Evolutionary conservation across 257 asterid species (phyloP).

Genomic region (Echium plantagineum): DNA sequence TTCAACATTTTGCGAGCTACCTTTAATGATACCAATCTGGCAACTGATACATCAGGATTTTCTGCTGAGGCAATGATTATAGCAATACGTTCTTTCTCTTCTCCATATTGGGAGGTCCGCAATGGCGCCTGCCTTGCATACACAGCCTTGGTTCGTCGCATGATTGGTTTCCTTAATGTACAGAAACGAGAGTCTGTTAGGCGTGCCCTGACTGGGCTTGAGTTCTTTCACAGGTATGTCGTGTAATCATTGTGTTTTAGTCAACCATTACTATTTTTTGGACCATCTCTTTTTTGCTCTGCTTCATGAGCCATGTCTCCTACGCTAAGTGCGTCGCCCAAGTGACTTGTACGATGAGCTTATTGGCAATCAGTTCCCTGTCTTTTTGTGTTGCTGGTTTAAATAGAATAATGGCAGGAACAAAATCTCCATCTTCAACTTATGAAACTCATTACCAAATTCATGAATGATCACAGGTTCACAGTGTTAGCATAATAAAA

Average conservation of each 20-base stretch:
- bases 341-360: too few species aligned
- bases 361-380: too few species aligned
- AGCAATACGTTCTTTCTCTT: conserved; percentile 78
- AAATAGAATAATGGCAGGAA: too few species aligned
- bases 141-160: conserved; percentile 92
- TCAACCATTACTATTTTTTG: conserved; percentile 1
- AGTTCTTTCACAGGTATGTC: conserved; percentile 81
- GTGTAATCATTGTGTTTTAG: conserved; percentile 3
- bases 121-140: conserved; percentile 96
- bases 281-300: too few species aligned
- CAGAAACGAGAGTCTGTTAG: conserved; percentile 88
- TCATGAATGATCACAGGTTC: too few species aligned
- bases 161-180: conserved; percentile 89
- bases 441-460: too few species aligned
- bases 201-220: conserved; percentile 87
- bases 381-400: too few species aligned
- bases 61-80: conserved; percentile 75
- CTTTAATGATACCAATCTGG: conserved; percentile 85
- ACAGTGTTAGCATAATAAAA: too few species aligned
- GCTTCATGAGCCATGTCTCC: too few species aligned
- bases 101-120: conserved; percentile 92
- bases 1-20: conserved; percentile 87
- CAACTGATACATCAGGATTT: conserved; percentile 92
- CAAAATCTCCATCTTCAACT: too few species aligned
- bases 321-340: too few species aligned